Evolutionary conservation across 768 basidiomycete species (phyloP), one percentile per base, ranked within the genome.

Genomic region (Chalciporus sphaerocephalus): DNA sequence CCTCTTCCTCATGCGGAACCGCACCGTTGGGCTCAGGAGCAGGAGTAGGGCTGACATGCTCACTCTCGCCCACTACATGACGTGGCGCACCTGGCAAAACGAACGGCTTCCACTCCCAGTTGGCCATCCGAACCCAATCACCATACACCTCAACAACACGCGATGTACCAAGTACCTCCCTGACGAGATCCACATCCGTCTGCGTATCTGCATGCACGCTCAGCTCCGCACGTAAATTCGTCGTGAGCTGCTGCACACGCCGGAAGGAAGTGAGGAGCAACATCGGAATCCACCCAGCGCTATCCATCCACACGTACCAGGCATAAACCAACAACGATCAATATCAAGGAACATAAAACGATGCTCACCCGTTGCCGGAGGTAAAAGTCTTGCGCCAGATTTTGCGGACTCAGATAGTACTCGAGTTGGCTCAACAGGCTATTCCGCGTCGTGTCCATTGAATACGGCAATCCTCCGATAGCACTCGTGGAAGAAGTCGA

Each of bases 361-460:
- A 25, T 21, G 5, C 83, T 59, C 56, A 89, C 92, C 69, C 80
- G 73, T 67, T 83, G 76, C 42, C 91, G 76, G 27, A 97, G 71
- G 68, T 77, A 95, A 53, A 87, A 75, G 63, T 97, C 93, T 60
- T 83, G 80, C n/a, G 79, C 86, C 69, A 97, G 74, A 61, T 95
- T 96, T 61, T 96, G 84, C 45, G 85, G 74, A 55, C 91, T 90
- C 54, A 97, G 74, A 69, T 95, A 97, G 65, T 92, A 96, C 67
- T 95, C 94, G 41, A 95, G 68, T 65, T 95, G 87, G 1, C 80
- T 84, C 35, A 95, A 75, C 21, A 95, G 70, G 60, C 78, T 81
- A 56, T 75, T 85, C 39, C 81, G 65, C 40, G 76, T 80, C 18
- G 78, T 66, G 57, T 93, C 90, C 11, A 88, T 60, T 2, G 80